Percentiles rank a stretch among this genome's conserved stretches.
These are phyloP conservation scores for Candida boleticola DNA, from an alignment of 805 yeast species.

Conservation along the genomic window DNA sequence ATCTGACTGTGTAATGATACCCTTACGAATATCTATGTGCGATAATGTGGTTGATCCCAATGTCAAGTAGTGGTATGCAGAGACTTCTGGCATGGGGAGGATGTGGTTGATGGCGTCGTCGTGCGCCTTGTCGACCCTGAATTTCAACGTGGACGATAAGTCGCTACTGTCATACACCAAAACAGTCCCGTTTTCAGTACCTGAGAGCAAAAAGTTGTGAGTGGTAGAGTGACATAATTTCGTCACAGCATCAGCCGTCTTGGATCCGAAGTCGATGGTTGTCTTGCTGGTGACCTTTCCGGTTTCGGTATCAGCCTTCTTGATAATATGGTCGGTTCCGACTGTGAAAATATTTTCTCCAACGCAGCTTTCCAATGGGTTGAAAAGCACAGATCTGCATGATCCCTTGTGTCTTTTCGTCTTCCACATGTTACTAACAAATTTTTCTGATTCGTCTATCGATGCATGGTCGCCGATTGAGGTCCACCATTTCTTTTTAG, in stretches of 20 bases:
- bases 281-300: slow-evolving; percentile 74
- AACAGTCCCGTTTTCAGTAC: slow-evolving; percentile 71
- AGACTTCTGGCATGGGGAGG: slow-evolving; percentile 63
- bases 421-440: slow-evolving; percentile 59
- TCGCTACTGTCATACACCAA: slow-evolving; percentile 59
- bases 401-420: slow-evolving; percentile 90
- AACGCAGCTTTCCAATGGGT: slow-evolving; percentile 40
- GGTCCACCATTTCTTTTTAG: slow-evolving; percentile 47
- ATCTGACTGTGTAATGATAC: slow-evolving; percentile 64
- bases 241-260: slow-evolving; percentile 34
- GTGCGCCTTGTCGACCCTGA: slow-evolving; percentile 55
- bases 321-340: slow-evolving; percentile 79
- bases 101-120: slow-evolving; percentile 78
- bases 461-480: slow-evolving; percentile 27
- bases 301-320: slow-evolving; percentile 64
- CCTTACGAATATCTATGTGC: slow-evolving; percentile 75
- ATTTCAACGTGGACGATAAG: slow-evolving; percentile 41
- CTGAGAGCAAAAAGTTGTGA: slow-evolving; percentile 51
- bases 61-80: slow-evolving; percentile 75
- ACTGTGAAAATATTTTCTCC: slow-evolving; percentile 63
- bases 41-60: slow-evolving; percentile 81
- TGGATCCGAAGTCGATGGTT: slow-evolving; percentile 17
- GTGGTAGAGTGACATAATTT: slow-evolving; percentile 45
- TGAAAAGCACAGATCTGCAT: slow-evolving; percentile 71
- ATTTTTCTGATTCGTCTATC: slow-evolving; percentile 21